phyloP scores from a whole-genome alignment of 176 grass and related monocot genomes.

The Otatea glauca region DNA sequence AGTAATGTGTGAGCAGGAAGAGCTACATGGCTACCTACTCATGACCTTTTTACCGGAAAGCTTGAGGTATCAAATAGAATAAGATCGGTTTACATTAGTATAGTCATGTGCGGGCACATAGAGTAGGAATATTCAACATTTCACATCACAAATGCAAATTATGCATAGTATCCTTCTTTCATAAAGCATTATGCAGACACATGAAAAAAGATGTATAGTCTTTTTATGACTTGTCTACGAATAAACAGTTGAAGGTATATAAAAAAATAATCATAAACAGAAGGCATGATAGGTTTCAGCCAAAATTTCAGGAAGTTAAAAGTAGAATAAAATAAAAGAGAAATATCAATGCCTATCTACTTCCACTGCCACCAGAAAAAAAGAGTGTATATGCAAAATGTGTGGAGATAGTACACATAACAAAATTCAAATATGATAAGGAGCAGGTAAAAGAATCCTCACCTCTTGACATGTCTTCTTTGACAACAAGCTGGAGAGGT shows the following conservation, averaged over 20 bases:
- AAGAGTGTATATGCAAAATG: constrained; percentile 10
- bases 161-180: neutral
- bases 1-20: neutral
- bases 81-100: no score
- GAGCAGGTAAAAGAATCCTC: constrained; percentile 16
- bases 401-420: constrained; percentile 20
- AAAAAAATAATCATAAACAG: constrained; percentile 20
- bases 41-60: neutral
- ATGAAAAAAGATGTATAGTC: constrained; percentile 23
- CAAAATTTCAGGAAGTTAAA: constrained; percentile 10
- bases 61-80: no score
- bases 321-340: constrained; percentile 13
- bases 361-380: neutral
- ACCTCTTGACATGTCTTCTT: constrained; percentile 47
- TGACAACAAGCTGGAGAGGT: constrained; percentile 50
- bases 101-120: neutral
- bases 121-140: constrained; percentile 14
- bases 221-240: constrained; percentile 8
- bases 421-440: constrained; percentile 15
- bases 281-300: neutral
- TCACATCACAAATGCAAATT: neutral
- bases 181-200: constrained; percentile 14
- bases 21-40: neutral
- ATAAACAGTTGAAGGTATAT: neutral
- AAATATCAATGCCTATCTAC: constrained; percentile 21